These are phyloP conservation scores for Epichloe hybrida DNA, from an alignment of 2,329 filamentous ascomycete species.

Conservation along the genomic window DNA sequence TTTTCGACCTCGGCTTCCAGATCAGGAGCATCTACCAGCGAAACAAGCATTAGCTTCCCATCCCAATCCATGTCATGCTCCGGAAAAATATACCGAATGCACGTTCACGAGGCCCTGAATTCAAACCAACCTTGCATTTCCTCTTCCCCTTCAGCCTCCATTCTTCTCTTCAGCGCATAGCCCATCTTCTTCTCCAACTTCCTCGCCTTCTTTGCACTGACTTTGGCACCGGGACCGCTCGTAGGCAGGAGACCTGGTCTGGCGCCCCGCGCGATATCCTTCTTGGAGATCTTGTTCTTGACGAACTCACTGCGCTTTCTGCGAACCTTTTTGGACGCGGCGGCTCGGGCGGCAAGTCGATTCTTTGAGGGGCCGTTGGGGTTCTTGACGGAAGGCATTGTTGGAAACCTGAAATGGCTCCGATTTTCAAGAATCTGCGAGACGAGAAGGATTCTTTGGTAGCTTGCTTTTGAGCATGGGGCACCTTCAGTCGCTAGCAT, in stretches of 20 bases:
- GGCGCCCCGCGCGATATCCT: conserved; percentile 35
- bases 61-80: neutral
- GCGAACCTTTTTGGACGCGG: conserved; percentile 29
- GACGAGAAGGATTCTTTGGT: neutral
- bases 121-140: conserved; percentile 31
- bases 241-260: conserved; percentile 39
- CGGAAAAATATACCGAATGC: neutral
- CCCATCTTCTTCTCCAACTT: conserved; percentile 42
- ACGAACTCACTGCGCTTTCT: conserved; percentile 27
- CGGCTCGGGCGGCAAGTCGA: conserved; percentile 32
- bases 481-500: no score
- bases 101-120: no score
- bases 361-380: conserved; percentile 44
- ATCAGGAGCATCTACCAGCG: conserved; percentile 9
- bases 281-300: conserved; percentile 26
- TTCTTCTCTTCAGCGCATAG: conserved; percentile 38
- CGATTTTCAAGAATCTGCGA: neutral
- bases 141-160: conserved; percentile 34
- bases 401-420: neutral
- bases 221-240: conserved; percentile 35
- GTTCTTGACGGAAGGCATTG: conserved; percentile 44
- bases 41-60: neutral
- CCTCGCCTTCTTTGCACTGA: conserved; percentile 42
- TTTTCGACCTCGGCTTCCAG: conserved; percentile 2
- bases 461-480: no score